Conservation (phyloP, 345 rosid species). For the Salix suchowensis region DNA sequence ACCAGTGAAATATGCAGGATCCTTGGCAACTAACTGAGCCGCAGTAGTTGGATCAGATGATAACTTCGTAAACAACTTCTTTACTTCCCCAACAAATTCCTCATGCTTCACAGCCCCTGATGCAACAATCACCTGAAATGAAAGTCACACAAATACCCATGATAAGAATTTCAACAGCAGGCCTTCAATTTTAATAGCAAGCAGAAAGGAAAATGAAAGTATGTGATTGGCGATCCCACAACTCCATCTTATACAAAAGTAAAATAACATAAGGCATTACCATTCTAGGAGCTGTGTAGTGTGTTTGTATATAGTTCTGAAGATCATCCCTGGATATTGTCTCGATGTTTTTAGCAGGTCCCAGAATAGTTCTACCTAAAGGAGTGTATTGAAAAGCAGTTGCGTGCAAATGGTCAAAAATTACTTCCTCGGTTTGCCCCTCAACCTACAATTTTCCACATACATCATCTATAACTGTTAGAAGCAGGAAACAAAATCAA, state of each 20-base stretch:
- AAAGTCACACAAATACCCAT: slow-evolving; percentile 4
- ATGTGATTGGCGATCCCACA: neutral
- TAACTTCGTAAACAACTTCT: slow-evolving; percentile 72
- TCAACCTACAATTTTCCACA: slow-evolving; percentile 54
- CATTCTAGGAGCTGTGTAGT: slow-evolving; percentile 97
- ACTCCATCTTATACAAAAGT: neutral
- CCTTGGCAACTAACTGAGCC: slow-evolving; percentile 74
- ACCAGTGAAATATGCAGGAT: slow-evolving; percentile 86
- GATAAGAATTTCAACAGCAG: neutral
- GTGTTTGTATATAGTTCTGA: slow-evolving; percentile 77
- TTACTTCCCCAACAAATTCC: slow-evolving; percentile 84
- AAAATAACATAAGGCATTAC: slow-evolving; percentile 27
- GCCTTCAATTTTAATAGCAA: neutral
- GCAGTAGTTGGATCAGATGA: slow-evolving; percentile 84
- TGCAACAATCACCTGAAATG: slow-evolving; percentile 77
- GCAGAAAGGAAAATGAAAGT: neutral
- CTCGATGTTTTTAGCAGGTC: slow-evolving; percentile 79
- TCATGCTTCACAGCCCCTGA: slow-evolving; percentile 99
- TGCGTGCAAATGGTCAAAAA: slow-evolving; percentile 94
- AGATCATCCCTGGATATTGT: slow-evolving; percentile 74
- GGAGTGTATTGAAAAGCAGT: slow-evolving; percentile 95
- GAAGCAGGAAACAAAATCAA: neutral
- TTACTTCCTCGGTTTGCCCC: slow-evolving; percentile 88
- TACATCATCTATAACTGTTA: neutral
- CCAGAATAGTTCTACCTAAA: slow-evolving; percentile 88